Percentiles rank a stretch among this genome's conserved stretches.
Evolutionary conservation across 2,329 filamentous ascomycete species (phyloP).

Genomic region (Calonectria naviculata): DNA sequence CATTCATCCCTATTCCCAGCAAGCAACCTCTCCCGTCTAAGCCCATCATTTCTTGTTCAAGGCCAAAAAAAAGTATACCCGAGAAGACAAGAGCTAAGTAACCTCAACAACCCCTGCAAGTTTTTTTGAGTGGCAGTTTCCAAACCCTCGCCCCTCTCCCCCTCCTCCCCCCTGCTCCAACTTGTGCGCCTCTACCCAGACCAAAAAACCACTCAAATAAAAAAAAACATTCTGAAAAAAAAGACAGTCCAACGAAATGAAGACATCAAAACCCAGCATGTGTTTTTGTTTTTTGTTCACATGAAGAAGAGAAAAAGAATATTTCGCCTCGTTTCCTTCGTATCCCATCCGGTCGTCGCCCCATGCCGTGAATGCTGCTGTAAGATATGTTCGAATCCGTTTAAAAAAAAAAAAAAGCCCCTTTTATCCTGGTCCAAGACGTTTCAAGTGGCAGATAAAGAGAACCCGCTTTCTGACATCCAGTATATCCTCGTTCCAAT

Average conservation of each 20-base stretch:
- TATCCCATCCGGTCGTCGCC: conserved; percentile 30
- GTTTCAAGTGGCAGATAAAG: conserved; percentile 13
- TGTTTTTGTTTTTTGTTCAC: conserved; percentile 33
- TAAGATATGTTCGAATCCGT: conserved; percentile 17
- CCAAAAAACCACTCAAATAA: conserved; percentile 17
- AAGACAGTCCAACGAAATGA: conserved; percentile 36
- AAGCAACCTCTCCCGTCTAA: background rate
- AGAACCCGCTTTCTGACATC: conserved; percentile 17
- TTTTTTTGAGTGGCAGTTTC: conserved; percentile 29
- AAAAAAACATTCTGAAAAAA: conserved; percentile 10
- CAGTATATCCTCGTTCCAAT: conserved; percentile 18
- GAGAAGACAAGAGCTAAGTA: conserved; percentile 9
- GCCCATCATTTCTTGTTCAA: background rate
- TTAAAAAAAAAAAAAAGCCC: conserved; percentile 14
- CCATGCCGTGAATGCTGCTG: conserved; percentile 29
- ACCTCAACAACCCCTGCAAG: conserved; percentile 10
- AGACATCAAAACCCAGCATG: conserved; percentile 19
- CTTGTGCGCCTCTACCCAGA: conserved; percentile 35
- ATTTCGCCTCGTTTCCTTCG: conserved; percentile 29
- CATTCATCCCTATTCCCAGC: conserved; percentile 1
- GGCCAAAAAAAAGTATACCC: background rate
- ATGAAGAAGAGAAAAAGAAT: conserved; percentile 21
- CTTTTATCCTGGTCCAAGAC: conserved; percentile 14
- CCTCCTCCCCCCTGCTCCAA: conserved; percentile 18
- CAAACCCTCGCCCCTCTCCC: conserved; percentile 22